Conservation (phyloP, 2,329 filamentous ascomycete genomes). For the Hymenoscyphus albidus region DNA sequence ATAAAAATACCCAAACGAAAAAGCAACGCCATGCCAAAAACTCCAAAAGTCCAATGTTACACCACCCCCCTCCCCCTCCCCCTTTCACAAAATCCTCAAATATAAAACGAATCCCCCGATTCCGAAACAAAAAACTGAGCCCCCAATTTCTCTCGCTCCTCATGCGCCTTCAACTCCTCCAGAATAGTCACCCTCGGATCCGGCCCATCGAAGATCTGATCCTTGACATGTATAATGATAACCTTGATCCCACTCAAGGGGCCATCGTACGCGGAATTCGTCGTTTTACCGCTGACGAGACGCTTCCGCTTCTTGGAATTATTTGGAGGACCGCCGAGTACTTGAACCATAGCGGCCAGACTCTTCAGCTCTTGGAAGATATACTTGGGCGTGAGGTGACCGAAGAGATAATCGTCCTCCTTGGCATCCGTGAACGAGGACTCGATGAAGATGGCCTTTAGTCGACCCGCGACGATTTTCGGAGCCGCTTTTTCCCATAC, state of each 20-base stretch:
- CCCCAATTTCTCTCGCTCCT: conserved; percentile 35
- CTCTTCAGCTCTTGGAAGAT: conserved; percentile 72
- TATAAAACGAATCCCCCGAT: neutral
- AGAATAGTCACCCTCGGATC: conserved; percentile 64
- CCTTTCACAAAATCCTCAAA: no score
- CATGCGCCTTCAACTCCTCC: conserved; percentile 62
- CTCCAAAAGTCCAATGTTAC: no score
- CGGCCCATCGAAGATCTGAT: conserved; percentile 70
- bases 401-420: conserved; percentile 74
- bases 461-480: conserved; percentile 68
- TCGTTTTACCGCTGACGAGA: neutral
- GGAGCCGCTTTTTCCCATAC: conserved; percentile 88
- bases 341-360: conserved; percentile 51
- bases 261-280: neutral
- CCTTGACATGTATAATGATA: conserved; percentile 92
- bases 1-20: neutral
- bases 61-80: no score
- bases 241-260: conserved; percentile 68
- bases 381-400: conserved; percentile 81
- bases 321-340: conserved; percentile 34
- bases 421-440: conserved; percentile 87
- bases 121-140: conserved; percentile 1
- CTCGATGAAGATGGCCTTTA: conserved; percentile 88
- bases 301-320: neutral
- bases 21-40: neutral